These are phyloP conservation scores for Smallanthus sonchifolius DNA, from an alignment of 129 eudicot species.

Conservation along the genomic window DNA sequence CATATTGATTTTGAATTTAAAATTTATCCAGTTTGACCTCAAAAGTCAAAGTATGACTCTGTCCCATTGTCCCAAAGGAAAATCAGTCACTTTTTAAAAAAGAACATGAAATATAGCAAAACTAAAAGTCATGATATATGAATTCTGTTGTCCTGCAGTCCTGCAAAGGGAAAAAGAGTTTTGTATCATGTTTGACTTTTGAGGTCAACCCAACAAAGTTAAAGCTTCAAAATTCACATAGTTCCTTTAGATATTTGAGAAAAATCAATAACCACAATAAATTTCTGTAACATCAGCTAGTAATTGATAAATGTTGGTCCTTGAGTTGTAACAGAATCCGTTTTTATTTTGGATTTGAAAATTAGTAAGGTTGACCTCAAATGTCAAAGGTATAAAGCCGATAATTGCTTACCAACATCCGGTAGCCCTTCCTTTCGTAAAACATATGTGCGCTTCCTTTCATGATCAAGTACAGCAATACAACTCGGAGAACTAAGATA, in stretches of 20 bases:
- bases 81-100: neutral
- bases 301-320: neutral
- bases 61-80: neutral
- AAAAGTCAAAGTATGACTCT: neutral
- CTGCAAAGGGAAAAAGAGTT: neutral
- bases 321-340: neutral
- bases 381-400: neutral
- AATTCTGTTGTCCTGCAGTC: neutral
- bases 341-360: neutral
- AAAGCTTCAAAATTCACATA: neutral
- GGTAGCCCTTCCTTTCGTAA: constrained; percentile 85
- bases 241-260: neutral
- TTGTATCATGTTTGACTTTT: constrained; percentile 10
- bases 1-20: neutral
- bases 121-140: neutral
- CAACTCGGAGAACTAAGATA: constrained; percentile 70
- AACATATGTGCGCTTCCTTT: constrained; percentile 74
- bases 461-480: constrained; percentile 92
- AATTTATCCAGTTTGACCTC: constrained; percentile 1
- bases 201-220: constrained; percentile 1
- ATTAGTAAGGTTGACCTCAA: neutral
- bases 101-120: neutral
- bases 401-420: constrained; percentile 62
- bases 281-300: neutral
- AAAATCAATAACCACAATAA: neutral